Evolutionary conservation across 116 monocot genomes (phyloP), one percentile per base, ranked within the genome.

Genomic region (Zostera marina): DNA sequence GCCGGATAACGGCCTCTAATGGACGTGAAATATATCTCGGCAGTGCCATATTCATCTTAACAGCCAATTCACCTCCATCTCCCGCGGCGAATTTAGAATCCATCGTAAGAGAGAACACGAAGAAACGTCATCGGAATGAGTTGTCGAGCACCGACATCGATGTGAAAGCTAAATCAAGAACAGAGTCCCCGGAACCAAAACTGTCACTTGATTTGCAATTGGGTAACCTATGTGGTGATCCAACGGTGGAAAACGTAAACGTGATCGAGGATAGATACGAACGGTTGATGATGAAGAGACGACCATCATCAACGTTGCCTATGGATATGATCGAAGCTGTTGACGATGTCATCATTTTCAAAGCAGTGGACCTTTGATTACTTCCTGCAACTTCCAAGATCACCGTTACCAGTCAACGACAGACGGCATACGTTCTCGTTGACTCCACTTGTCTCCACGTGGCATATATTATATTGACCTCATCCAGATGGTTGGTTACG

Each of bases 21-120:
- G 88, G 88, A 3, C 72, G 88, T 9, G 88, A 88, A 42, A 74
- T 83, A 47, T 44, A 72, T 41, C 55, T 88, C 21, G 83, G 83
- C 42, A 77, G 66, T 16, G 74, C 53, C 11, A 73, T 75, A 44
- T 79, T 88, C 44, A 64, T 88, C 23, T 58, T 88, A 26, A 72
- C 69, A 7, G 55, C 88, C 2, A 60, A 70, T 41, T 68, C 69
- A 65, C 20, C 71, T 40, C 81, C 70, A 2, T 11, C 24, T 57
- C 72, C 8, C 46, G 69, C 9, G 14, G 51, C 17, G 70, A 56
- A 8, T 63, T 58, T 8, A 5, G 64, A 1, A 44, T 75, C 2
- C 72, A 39, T 10, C 54, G 40, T 20, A 79, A 82, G 70, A 66
- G 74, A 79, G 55, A 68, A 45, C 48, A 0, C 61, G 0, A 44